Percentiles rank a stretch among this genome's conserved stretches.
phyloP scores from a whole-genome alignment of 192 early-diverging fungal species.

The Coemansia sp. region DNA sequence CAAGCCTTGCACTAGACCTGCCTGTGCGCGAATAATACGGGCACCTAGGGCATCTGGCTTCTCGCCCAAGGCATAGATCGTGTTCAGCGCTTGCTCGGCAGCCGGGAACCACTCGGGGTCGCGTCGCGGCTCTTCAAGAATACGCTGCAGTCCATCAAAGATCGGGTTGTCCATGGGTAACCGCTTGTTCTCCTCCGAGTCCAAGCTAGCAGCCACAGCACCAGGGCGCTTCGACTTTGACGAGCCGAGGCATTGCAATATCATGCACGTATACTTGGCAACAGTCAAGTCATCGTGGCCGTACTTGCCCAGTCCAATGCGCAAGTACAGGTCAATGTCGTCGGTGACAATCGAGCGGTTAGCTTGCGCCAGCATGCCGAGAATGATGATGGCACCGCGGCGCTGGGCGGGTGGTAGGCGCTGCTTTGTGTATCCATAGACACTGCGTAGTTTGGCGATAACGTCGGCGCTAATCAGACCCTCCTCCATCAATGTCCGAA shows the following conservation, averaged over 20 bases:
- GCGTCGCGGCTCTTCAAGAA: slow-evolving; percentile 48
- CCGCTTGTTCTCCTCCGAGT: slow-evolving; percentile 49
- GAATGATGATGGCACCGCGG: slow-evolving; percentile 86
- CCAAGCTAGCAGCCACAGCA: slow-evolving; percentile 12
- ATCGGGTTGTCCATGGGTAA: slow-evolving; percentile 62
- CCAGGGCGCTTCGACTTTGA: slow-evolving; percentile 29
- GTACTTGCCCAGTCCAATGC: slow-evolving; percentile 81
- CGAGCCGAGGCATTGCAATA: slow-evolving; percentile 77
- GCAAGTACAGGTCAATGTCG: slow-evolving; percentile 80
- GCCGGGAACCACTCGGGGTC: slow-evolving; percentile 78
- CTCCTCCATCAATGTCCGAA: slow-evolving; percentile 75
- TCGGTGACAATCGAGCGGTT: slow-evolving; percentile 78
- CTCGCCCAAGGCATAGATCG: slow-evolving; percentile 86
- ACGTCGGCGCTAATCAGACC: slow-evolving; percentile 64
- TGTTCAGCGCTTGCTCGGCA: slow-evolving; percentile 92
- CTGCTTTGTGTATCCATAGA: slow-evolving; percentile 67
- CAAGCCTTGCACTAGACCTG: slow-evolving; percentile 65
- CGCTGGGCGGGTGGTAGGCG: slow-evolving; percentile 71
- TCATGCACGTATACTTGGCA: slow-evolving; percentile 90
- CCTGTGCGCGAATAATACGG: slow-evolving; percentile 70
- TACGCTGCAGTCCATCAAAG: slow-evolving; percentile 56
- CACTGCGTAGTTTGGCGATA: slow-evolving; percentile 79
- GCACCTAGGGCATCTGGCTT: slow-evolving; percentile 84
- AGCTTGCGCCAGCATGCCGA: slow-evolving; percentile 92
- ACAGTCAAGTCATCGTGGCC: slow-evolving; percentile 80